Conservation (phyloP, 306 rosid species). For the Astragalus membranaceus region DNA sequence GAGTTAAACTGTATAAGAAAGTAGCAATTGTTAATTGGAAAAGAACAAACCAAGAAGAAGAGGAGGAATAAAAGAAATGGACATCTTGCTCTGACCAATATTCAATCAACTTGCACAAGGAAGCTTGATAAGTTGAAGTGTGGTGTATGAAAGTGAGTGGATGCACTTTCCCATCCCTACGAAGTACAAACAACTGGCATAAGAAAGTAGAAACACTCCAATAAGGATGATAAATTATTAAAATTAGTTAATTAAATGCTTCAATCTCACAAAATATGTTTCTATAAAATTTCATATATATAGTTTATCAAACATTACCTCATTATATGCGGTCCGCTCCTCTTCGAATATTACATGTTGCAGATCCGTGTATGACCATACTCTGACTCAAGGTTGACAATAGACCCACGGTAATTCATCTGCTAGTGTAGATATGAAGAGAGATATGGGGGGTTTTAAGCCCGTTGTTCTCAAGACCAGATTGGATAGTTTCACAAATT, state of each 20-base stretch:
- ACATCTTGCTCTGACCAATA: slow-evolving; percentile 63
- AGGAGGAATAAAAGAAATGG: slow-evolving; percentile 6
- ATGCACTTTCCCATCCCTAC: slow-evolving; percentile 85
- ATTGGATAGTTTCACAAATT: no score
- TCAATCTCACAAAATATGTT: not conserved
- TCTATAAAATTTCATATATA: slow-evolving; percentile 2
- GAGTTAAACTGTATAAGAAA: slow-evolving; percentile 78
- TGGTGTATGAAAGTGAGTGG: slow-evolving; percentile 91
- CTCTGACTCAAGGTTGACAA: slow-evolving; percentile 62
- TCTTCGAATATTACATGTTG: slow-evolving; percentile 85
- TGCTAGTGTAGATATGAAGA: no score
- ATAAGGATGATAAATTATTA: not conserved
- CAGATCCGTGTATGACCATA: slow-evolving; percentile 70
- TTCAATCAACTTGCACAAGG: slow-evolving; percentile 95
- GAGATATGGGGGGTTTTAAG: slow-evolving; percentile 59
- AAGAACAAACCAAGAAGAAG: not conserved
- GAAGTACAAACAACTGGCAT: slow-evolving; percentile 26
- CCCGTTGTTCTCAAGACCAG: no score
- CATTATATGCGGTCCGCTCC: slow-evolving; percentile 87
- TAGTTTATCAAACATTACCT: slow-evolving; percentile 23
- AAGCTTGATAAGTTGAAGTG: slow-evolving; percentile 94
- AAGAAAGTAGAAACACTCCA: slow-evolving; percentile 18
- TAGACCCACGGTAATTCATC: slow-evolving; percentile 61
- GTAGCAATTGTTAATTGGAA: slow-evolving; percentile 1
- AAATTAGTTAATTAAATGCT: slow-evolving; percentile 1